Conservation (phyloP, 2,329 filamentous ascomycete genomes). For the Nectriaceae sp. region DNA sequence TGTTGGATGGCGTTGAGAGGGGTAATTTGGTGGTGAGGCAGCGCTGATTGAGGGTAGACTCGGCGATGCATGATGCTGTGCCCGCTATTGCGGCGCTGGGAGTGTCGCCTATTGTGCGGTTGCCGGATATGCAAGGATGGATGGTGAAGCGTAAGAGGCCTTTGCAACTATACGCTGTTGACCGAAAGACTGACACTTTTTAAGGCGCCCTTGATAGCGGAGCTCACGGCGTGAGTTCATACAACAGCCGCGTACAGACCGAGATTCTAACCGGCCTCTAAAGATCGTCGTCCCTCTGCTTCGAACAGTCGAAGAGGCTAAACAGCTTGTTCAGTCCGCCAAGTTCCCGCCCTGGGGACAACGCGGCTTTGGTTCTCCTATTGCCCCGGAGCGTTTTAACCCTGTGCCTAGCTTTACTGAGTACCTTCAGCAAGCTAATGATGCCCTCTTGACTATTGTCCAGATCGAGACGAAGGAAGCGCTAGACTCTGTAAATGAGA, state of each 20-base stretch:
- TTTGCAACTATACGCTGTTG: neutral
- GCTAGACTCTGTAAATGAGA: conserved; percentile 60
- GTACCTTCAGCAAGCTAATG: conserved; percentile 53
- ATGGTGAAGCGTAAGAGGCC: conserved; percentile 45
- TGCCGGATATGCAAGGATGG: conserved; percentile 53
- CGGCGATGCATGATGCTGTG: conserved; percentile 55
- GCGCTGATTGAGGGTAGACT: conserved; percentile 33
- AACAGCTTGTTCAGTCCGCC: conserved; percentile 46
- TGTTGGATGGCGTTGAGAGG: neutral
- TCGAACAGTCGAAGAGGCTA: conserved; percentile 46
- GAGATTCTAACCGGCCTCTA: conserved; percentile 12
- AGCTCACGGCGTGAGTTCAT: conserved; percentile 47
- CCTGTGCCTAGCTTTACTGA: conserved; percentile 47
- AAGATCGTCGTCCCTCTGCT: conserved; percentile 50
- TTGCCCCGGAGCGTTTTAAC: conserved; percentile 44
- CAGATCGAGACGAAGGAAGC: conserved; percentile 69
- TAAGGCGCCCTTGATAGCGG: conserved; percentile 51
- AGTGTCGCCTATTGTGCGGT: conserved; percentile 46
- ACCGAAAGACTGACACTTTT: conserved; percentile 1
- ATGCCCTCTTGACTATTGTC: conserved; percentile 61
- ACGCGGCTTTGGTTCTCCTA: conserved; percentile 52
- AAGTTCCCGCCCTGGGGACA: conserved; percentile 53
- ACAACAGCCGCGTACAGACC: neutral
- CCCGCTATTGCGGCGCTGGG: conserved; percentile 52
- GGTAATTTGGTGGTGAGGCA: neutral